Percentiles rank a stretch among this genome's conserved stretches.
Conservation (phyloP, 2,329 filamentous ascomycete species). For the Diatrype stigma region DNA sequence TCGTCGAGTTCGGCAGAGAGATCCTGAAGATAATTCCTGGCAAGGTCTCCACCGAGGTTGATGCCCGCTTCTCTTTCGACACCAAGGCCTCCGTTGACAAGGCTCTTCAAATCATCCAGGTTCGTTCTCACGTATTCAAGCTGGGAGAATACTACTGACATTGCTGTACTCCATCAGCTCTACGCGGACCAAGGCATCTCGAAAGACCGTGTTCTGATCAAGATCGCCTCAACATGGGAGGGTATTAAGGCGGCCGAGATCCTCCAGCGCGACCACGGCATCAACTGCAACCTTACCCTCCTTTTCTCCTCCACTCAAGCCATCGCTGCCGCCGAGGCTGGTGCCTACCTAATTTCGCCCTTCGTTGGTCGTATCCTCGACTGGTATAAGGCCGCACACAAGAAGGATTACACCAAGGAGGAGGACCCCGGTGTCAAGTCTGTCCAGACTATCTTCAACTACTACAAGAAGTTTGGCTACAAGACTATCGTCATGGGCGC, state of each 20-base stretch:
- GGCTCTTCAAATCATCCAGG: constrained; percentile 94
- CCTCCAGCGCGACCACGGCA: constrained; percentile 88
- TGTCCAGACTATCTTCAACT: constrained; percentile 95
- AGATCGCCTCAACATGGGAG: constrained; percentile 99
- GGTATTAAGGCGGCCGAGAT: constrained; percentile 98
- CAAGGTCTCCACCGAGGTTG: constrained; percentile 98
- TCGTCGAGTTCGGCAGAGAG: constrained; percentile 97
- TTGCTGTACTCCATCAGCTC: constrained; percentile 56
- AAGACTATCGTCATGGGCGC: constrained; percentile 99
- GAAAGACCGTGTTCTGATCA: constrained; percentile 96
- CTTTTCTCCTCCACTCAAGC: constrained; percentile 97
- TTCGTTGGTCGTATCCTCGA: constrained; percentile 99
- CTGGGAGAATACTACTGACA: constrained; percentile 6
- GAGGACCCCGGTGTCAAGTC: constrained; percentile 96
- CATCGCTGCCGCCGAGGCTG: constrained; percentile 91
- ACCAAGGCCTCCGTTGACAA: constrained; percentile 89
- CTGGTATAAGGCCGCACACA: constrained; percentile 96
- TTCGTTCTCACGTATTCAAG: constrained; percentile 41
- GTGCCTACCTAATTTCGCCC: constrained; percentile 95
- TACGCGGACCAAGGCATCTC: constrained; percentile 88
- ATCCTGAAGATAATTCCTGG: constrained; percentile 96
- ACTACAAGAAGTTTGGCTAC: constrained; percentile 99
- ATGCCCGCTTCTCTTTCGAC: constrained; percentile 93
- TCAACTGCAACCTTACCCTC: constrained; percentile 98
- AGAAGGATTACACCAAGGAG: constrained; percentile 86